phyloP scores from a whole-genome alignment of 805 yeast genomes.

The Wickerhamiella hasegawae region DNA sequence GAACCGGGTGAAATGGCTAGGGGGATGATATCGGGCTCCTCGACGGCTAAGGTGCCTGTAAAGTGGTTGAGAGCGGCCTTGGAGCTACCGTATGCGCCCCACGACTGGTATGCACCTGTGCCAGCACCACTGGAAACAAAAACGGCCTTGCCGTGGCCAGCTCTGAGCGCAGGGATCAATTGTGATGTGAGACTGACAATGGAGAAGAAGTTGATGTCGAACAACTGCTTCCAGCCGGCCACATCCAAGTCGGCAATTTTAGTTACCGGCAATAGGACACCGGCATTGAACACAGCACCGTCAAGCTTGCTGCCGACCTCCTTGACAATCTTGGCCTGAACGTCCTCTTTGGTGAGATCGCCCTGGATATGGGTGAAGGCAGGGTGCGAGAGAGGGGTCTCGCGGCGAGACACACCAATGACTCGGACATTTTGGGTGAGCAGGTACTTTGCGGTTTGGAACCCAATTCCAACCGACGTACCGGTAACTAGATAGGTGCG shows the following conservation, averaged over 20 bases:
- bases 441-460: slow-evolving; percentile 42
- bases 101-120: slow-evolving; percentile 41
- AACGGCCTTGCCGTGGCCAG: slow-evolving; percentile 45
- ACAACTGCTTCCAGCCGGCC: slow-evolving; percentile 43
- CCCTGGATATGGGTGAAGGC: slow-evolving; percentile 28
- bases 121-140: slow-evolving; percentile 87
- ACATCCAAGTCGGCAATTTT: slow-evolving; percentile 35
- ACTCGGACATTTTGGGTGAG: slow-evolving; percentile 31
- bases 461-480: slow-evolving; percentile 54
- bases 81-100: slow-evolving; percentile 87
- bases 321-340: slow-evolving; percentile 19
- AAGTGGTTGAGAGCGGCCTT: slow-evolving; percentile 84
- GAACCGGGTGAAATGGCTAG: slow-evolving; percentile 88
- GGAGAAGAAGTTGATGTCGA: slow-evolving; percentile 66
- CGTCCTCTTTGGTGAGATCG: slow-evolving; percentile 31
- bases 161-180: slow-evolving; percentile 34
- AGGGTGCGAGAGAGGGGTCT: slow-evolving; percentile 29
- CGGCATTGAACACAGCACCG: slow-evolving; percentile 51
- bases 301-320: slow-evolving; percentile 22
- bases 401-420: slow-evolving; percentile 61
- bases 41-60: slow-evolving; percentile 47
- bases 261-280: slow-evolving; percentile 63
- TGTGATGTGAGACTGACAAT: slow-evolving; percentile 40
- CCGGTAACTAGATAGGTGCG: slow-evolving; percentile 15
- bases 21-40: slow-evolving; percentile 43